phyloP scores from a whole-genome alignment of 2,329 filamentous ascomycete genomes.

The Penicillium sp. region DNA sequence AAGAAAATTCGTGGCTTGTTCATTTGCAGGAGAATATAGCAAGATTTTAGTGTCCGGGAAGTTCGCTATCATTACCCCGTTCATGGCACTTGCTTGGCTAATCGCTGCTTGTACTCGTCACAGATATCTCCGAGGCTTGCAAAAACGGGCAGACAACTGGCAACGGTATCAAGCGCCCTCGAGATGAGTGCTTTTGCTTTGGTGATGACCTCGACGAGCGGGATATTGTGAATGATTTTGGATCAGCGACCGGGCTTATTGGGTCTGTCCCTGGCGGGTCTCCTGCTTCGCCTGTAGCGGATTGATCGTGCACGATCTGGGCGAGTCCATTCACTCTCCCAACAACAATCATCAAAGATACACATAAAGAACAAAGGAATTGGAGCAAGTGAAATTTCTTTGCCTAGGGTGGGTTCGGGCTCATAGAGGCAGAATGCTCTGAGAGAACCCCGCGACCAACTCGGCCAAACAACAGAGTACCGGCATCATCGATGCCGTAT shows the following conservation, averaged over 20 bases:
- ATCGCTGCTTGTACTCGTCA: neutral
- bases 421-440: neutral
- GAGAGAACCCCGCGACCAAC: neutral
- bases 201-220: neutral
- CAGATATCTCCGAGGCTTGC: conserved; percentile 13
- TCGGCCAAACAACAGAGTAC: neutral
- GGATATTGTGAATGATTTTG: conserved; percentile 1
- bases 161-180: conserved; percentile 1
- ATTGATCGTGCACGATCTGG: conserved; percentile 13
- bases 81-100: neutral
- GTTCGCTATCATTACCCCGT: neutral
- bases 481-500: conserved; percentile 53
- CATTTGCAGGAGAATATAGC: conserved; percentile 9
- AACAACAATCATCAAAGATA: conserved; percentile 9
- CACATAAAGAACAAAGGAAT: conserved; percentile 8
- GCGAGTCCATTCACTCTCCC: conserved; percentile 18
- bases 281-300: neutral
- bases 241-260: neutral
- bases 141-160: conserved; percentile 18
- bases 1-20: conserved; percentile 10
- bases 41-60: conserved; percentile 9
- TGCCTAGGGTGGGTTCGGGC: neutral
- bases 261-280: neutral
- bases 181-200: neutral
- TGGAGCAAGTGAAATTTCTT: conserved; percentile 3